These are phyloP conservation scores for Ogataea allantospora DNA, from an alignment of 805 yeast species.

Conservation along the genomic window DNA sequence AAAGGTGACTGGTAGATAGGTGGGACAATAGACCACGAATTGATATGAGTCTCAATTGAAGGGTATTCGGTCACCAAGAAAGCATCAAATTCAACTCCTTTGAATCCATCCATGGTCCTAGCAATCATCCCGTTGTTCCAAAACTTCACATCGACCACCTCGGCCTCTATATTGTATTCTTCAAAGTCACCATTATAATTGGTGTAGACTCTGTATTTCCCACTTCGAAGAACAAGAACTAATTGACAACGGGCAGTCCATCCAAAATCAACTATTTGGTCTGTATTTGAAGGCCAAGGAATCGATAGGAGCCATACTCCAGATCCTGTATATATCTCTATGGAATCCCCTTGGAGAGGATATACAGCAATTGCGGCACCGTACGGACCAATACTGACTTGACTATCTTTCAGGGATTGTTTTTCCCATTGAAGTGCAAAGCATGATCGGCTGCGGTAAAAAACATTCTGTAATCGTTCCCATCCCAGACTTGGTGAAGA, in stretches of 20 bases:
- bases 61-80: neutral
- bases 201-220: slow-evolving; percentile 54
- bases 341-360: slow-evolving; percentile 28
- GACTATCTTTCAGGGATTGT: slow-evolving; percentile 36
- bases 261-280: slow-evolving; percentile 51
- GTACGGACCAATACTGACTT: slow-evolving; percentile 48
- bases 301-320: slow-evolving; percentile 32
- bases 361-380: slow-evolving; percentile 57
- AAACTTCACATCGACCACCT: slow-evolving; percentile 38
- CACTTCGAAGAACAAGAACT: slow-evolving; percentile 51
- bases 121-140: slow-evolving; percentile 46
- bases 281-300: slow-evolving; percentile 47
- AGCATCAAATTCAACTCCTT: neutral
- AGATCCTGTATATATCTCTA: slow-evolving; percentile 36
- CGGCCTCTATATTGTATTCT: slow-evolving; percentile 44
- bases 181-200: slow-evolving; percentile 69
- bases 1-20: slow-evolving; percentile 17
- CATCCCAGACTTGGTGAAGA: slow-evolving; percentile 45
- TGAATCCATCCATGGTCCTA: slow-evolving; percentile 28
- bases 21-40: slow-evolving; percentile 26
- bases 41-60: slow-evolving; percentile 6
- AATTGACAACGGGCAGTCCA: slow-evolving; percentile 56
- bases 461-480: slow-evolving; percentile 75
- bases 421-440: slow-evolving; percentile 53
- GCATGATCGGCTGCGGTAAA: slow-evolving; percentile 60